These are phyloP conservation scores for Xanthoceras sorbifolium DNA, from an alignment of 345 rosid genomes.

Conservation along the genomic window DNA sequence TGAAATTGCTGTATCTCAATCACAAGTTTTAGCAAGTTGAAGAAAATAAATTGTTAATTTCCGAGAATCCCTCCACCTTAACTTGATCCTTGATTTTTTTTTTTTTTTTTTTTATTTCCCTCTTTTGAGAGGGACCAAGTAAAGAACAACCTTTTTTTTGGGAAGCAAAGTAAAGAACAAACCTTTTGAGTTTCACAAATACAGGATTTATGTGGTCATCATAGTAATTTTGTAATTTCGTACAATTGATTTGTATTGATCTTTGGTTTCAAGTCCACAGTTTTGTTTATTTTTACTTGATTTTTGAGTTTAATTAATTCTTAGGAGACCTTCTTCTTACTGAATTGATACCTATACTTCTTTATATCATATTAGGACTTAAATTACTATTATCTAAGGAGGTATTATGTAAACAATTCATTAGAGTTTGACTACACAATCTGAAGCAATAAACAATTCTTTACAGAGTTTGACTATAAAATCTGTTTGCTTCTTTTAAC, in stretches of 20 bases:
- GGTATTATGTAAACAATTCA: background rate
- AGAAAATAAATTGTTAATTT: background rate
- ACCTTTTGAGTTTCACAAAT: background rate
- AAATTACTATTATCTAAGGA: background rate
- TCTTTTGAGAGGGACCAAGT: background rate
- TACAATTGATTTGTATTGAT: background rate
- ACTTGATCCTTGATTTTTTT: background rate
- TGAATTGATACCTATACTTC: background rate
- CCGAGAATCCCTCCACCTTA: background rate
- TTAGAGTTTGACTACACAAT: background rate
- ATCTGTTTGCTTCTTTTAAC: background rate
- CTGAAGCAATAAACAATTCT: background rate
- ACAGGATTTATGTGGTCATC: background rate
- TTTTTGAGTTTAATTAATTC: too few relatives aligned
- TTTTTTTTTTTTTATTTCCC: too few relatives aligned
- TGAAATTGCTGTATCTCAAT: background rate
- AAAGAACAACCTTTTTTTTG: background rate
- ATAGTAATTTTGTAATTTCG: background rate
- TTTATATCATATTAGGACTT: background rate
- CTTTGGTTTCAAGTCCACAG: background rate
- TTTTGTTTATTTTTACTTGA: background rate
- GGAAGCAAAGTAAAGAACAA: background rate
- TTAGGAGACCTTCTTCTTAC: background rate
- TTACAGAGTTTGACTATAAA: background rate
- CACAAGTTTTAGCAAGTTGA: background rate